phyloP scores from a whole-genome alignment of 169 alveolate species.

The Plasmodium knowlesi region DNA sequence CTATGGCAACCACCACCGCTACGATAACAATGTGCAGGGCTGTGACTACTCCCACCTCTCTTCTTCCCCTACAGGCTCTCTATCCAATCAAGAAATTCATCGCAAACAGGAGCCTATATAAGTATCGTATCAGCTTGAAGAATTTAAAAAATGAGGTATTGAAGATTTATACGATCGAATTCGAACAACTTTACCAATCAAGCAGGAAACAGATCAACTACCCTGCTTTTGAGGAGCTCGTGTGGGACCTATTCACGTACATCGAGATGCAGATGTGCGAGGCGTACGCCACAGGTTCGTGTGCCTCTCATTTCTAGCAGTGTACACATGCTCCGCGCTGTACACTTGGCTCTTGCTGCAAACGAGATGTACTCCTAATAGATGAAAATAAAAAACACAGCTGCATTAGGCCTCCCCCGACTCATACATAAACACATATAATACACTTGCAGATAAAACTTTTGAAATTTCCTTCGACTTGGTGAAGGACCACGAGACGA shows the following conservation, averaged over 20 bases:
- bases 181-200: constrained; percentile 46
- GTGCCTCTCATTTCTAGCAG: background rate
- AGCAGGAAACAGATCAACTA: constrained; percentile 17
- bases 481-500: constrained; percentile 15
- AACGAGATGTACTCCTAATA: background rate
- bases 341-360: background rate
- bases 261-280: constrained; percentile 59
- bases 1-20: background rate
- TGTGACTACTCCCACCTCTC: background rate
- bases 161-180: constrained; percentile 55
- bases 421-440: background rate
- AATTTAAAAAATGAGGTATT: constrained; percentile 38
- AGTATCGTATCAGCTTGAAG: constrained; percentile 36
- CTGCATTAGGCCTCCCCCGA: background rate
- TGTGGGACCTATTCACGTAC: constrained; percentile 68
- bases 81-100: constrained; percentile 26
- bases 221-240: constrained; percentile 49
- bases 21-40: background rate
- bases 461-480: constrained; percentile 69
- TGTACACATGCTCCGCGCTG: background rate
- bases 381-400: background rate
- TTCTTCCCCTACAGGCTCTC: constrained; percentile 26
- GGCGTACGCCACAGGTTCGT: constrained; percentile 18
- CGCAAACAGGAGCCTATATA: constrained; percentile 47
- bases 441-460: constrained; percentile 23